A percentile compares a stretch with the other conserved stretches of the same genome.
Evolutionary conservation across 179 eudicot genomes (phyloP).

Genomic region (Silene noctiflora): DNA sequence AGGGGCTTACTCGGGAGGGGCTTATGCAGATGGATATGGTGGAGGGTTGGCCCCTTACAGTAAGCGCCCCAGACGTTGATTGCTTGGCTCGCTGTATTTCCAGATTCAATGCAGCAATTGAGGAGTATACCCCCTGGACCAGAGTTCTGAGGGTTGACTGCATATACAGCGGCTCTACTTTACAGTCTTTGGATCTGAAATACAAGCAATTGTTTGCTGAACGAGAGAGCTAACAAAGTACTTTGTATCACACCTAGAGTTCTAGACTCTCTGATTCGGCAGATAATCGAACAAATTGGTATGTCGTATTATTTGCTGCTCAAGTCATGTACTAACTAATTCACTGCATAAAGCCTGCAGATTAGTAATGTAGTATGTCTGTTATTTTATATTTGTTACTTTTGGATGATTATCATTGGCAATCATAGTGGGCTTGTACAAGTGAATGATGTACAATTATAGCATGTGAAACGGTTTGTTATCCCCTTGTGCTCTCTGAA

Average conservation of each 20-base stretch:
- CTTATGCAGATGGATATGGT: conserved; percentile 40
- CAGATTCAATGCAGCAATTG: neutral
- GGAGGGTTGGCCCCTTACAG: conserved; percentile 57
- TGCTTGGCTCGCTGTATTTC: neutral
- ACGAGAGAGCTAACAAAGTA: neutral
- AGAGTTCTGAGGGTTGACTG: neutral
- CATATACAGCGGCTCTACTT: neutral
- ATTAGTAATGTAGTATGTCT: neutral
- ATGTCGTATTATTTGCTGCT: neutral
- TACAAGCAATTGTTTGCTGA: neutral
- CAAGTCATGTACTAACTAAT: neutral
- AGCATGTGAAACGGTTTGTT: too few species aligned
- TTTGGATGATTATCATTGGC: neutral
- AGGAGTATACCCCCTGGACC: neutral
- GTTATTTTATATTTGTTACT: neutral
- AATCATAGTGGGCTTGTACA: neutral
- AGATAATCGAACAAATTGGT: neutral
- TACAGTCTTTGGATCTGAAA: conserved; percentile 1
- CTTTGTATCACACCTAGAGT: neutral
- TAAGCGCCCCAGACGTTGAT: conserved; percentile 41
- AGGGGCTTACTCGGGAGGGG: conserved; percentile 22
- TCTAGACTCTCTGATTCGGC: conserved; percentile 1
- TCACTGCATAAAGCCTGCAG: neutral
- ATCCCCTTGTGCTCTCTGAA: too few species aligned
- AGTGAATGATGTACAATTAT: too few species aligned